These are phyloP conservation scores for Globisporangium rhizosaccharum DNA, from an alignment of 352 stramenopile genomes.

Conservation along the genomic window DNA sequence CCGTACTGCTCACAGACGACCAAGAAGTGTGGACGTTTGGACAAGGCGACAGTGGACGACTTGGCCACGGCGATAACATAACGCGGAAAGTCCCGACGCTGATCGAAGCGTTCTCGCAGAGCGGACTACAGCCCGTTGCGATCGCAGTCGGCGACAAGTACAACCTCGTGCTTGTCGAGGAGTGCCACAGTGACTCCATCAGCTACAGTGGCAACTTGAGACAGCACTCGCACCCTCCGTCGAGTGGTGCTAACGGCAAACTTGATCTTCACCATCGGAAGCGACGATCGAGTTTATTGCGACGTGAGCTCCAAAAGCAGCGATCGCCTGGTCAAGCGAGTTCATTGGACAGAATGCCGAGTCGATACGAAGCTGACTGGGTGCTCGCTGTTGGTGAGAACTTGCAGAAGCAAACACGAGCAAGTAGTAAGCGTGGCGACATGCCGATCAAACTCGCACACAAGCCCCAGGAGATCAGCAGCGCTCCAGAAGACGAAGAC, in stretches of 20 bases:
- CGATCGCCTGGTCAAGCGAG: neutral
- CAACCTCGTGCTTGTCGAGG: slow-evolving; percentile 67
- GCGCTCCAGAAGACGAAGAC: neutral
- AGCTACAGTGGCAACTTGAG: neutral
- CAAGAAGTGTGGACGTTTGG: slow-evolving; percentile 77
- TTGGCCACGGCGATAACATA: slow-evolving; percentile 65
- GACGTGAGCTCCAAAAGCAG: slow-evolving; percentile 8
- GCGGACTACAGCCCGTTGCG: slow-evolving; percentile 46
- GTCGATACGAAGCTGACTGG: slow-evolving; percentile 4
- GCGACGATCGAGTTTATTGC: slow-evolving; percentile 1
- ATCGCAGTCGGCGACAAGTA: slow-evolving; percentile 87
- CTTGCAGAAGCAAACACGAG: slow-evolving; percentile 2
- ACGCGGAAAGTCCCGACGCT: slow-evolving; percentile 55
- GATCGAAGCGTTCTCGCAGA: slow-evolving; percentile 51
- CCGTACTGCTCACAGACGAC: slow-evolving; percentile 47
- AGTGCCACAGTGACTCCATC: slow-evolving; percentile 7
- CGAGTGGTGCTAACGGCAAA: neutral
- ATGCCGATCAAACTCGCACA: neutral
- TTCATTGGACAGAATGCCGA: neutral
- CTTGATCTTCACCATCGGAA: neutral
- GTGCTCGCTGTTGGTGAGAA: slow-evolving; percentile 9
- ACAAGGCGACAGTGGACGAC: slow-evolving; percentile 71
- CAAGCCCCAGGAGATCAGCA: neutral
- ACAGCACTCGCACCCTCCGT: neutral
- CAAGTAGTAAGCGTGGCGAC: neutral